phyloP scores from a whole-genome alignment of 176 grass and related monocot species.

The Paspalum notatum region DNA sequence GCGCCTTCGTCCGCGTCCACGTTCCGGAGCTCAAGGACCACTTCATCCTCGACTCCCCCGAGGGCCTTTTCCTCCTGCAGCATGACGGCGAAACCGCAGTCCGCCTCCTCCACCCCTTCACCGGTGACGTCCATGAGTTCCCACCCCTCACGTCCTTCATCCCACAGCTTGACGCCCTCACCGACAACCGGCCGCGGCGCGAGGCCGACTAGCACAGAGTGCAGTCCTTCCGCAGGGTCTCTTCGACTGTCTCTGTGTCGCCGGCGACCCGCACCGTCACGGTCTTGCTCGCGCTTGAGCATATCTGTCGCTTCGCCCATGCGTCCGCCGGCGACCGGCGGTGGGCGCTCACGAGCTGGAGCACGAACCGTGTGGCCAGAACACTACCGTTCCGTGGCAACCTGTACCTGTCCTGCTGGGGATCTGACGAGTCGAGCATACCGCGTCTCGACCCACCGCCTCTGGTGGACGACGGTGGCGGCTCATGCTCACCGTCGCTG shows the following conservation, averaged over 20 bases:
- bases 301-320: neutral
- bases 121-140: neutral
- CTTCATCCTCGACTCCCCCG: neutral
- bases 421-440: neutral
- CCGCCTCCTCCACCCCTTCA: constrained; percentile 35
- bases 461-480: neutral
- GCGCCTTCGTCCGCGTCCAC: constrained; percentile 4
- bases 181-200: neutral
- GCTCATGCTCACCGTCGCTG: neutral
- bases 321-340: neutral
- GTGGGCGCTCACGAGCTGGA: neutral
- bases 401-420: neutral
- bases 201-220: neutral
- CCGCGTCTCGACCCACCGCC: neutral
- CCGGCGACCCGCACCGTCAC: neutral
- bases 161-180: neutral
- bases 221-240: neutral
- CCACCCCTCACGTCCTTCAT: neutral
- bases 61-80: constrained; percentile 28
- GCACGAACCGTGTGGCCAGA: neutral
- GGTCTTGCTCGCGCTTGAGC: neutral
- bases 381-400: neutral
- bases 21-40: neutral
- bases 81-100: constrained; percentile 5
- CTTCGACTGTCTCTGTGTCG: neutral